Base-by-base conservation (phyloP, 164 flowering plant genomes). In the Umbilicus rupestris region DNA sequence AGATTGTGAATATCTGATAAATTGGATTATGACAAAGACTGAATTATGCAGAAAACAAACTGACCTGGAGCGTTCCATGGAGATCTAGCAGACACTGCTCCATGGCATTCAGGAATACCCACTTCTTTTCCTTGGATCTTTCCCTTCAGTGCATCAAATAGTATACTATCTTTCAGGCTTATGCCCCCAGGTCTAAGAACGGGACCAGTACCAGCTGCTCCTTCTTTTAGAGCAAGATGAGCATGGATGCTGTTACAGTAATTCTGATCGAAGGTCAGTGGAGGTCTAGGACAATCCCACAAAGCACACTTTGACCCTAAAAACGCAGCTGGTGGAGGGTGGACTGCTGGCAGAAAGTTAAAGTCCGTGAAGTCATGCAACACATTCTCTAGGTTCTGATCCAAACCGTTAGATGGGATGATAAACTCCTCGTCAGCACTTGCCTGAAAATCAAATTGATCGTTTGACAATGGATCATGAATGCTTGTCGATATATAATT, bases 91-190 rank as follows among this genome's bases (percentile, higher is more conserved):
- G 57, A 50, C 11, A 50, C 57, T 7, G 57, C 57, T 20, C 57
- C 57, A 22, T 5, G 12, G 12, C 57, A 50, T 20, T 50, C 28
- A 50, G 57, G 57, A 50, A 50, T 50, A 6, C 57, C 57, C 57
- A 50, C 57, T 50, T 50, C 57, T 22, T 50, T 50, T 50, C 57
- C 57, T 50, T 50, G 28, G 57, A 50, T 50, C 29, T 50, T 50
- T 50, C 11, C 57, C 10, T 50, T 50, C 57, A 50, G 28, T 50
- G 22, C 57, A 50, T 50, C 57, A 50, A 50, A 22, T 50, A 50
- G 57, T 22, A 50, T 22, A 50, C 28, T 50, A 50, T 50, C 57
- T 11, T 20, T 50, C 28, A 50, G 28, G 12, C 22, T 50, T 50
- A 50, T 50, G 57, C 57, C 57, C 10, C 57, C 57, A 50, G 57